Conservation (phyloP, 805 yeast genomes). For the Candida odintsovae region DNA sequence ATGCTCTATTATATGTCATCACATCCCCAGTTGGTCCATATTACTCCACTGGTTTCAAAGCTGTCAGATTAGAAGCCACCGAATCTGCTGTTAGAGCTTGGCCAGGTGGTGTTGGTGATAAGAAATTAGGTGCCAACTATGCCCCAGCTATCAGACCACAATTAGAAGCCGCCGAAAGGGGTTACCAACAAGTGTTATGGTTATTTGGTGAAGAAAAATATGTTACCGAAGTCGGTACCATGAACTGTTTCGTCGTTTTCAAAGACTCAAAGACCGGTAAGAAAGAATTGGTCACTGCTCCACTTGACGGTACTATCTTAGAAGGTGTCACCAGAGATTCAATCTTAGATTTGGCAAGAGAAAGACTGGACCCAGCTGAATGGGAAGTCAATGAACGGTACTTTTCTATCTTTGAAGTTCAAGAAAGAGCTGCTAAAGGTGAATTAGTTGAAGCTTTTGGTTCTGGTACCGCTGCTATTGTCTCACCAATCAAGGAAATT, state of each 20-base stretch:
- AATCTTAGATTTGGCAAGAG: slow-evolving; percentile 68
- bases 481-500: slow-evolving; percentile 85
- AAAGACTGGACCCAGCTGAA: slow-evolving; percentile 63
- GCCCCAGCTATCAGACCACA: slow-evolving; percentile 95
- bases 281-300: slow-evolving; percentile 92
- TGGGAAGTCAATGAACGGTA: slow-evolving; percentile 85
- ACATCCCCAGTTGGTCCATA: slow-evolving; percentile 97
- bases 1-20: slow-evolving; percentile 79
- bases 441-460: slow-evolving; percentile 93
- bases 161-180: slow-evolving; percentile 81
- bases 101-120: slow-evolving; percentile 99
- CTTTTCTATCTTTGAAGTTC: slow-evolving; percentile 75
- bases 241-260: slow-evolving; percentile 91
- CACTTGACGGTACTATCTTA: slow-evolving; percentile 93
- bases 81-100: slow-evolving; percentile 96
- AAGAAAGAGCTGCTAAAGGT: slow-evolving; percentile 70
- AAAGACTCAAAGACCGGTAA: slow-evolving; percentile 69
- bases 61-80: slow-evolving; percentile 90
- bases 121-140: slow-evolving; percentile 94
- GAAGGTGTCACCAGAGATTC: slow-evolving; percentile 97
- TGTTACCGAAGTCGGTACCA: slow-evolving; percentile 96
- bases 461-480: slow-evolving; percentile 96
- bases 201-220: slow-evolving; percentile 82
- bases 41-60: slow-evolving; percentile 92
- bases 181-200: slow-evolving; percentile 96